These are phyloP conservation scores for Aspergillus aculeatinus DNA, from an alignment of 2,329 filamentous ascomycete species.

Conservation along the genomic window DNA sequence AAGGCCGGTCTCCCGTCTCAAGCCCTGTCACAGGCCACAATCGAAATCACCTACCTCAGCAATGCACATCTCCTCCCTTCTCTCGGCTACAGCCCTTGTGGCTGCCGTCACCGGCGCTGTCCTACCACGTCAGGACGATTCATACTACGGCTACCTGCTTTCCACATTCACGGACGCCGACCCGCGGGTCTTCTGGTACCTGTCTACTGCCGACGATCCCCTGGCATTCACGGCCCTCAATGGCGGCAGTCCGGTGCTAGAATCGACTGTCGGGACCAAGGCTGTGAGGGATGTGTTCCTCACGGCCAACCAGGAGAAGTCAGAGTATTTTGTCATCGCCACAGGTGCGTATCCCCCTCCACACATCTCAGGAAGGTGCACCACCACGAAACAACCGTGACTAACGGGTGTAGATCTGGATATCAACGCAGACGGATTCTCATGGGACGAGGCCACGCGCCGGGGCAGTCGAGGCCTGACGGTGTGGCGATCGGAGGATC, in stretches of 20 bases:
- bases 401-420: neutral
- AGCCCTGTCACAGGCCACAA: neutral
- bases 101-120: neutral
- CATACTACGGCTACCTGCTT: conserved; percentile 8
- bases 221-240: conserved; percentile 6
- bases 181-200: conserved; percentile 6
- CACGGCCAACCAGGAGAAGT: neutral
- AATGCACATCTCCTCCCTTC: neutral
- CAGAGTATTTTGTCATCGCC: conserved; percentile 4
- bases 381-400: neutral
- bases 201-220: neutral
- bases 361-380: neutral
- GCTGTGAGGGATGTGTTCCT: conserved; percentile 8
- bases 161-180: conserved; percentile 7
- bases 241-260: neutral
- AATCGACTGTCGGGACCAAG: neutral
- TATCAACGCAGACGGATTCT: conserved; percentile 8
- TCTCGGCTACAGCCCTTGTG: neutral
- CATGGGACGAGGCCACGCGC: conserved; percentile 8
- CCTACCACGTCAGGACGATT: neutral
- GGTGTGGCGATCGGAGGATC: conserved; percentile 1
- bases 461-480: conserved; percentile 2
- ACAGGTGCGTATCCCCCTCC: neutral
- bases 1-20: neutral
- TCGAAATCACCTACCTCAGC: neutral